A percentile compares a stretch with the other conserved stretches of the same genome.
These are phyloP conservation scores for Fraxinus sp. DNA, from an alignment of 305 asterid genomes.

Conservation along the genomic window DNA sequence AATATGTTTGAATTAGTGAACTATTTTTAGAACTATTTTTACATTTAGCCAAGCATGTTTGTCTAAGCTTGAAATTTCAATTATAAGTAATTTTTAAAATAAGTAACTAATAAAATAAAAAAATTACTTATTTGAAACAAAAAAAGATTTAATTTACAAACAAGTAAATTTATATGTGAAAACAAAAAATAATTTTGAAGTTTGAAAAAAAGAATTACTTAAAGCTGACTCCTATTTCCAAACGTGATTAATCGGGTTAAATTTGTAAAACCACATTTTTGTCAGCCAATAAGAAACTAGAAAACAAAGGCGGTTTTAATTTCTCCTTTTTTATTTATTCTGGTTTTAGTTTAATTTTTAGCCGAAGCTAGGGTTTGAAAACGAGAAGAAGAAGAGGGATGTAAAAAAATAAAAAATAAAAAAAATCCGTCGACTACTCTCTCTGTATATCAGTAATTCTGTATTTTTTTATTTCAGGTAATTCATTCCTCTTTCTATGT, in stretches of 20 bases:
- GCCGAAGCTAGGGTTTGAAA: constrained; percentile 21
- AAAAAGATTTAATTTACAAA: neutral
- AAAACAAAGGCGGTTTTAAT: constrained; percentile 3
- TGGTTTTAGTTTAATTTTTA: neutral
- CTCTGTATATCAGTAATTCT: constrained; percentile 12
- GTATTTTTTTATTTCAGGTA: neutral
- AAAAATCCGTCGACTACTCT: constrained; percentile 31
- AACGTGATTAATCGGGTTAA: neutral
- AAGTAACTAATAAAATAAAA: too few species aligned
- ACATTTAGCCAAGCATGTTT: neutral
- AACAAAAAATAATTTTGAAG: neutral
- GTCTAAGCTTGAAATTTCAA: neutral
- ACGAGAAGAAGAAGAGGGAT: neutral
- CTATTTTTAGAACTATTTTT: neutral
- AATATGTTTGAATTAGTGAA: neutral
- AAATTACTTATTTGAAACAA: neutral
- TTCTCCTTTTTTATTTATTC: neutral
- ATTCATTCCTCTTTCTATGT: neutral
- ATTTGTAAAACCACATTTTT: neutral
- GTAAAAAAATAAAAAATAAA: neutral
- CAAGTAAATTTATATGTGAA: neutral
- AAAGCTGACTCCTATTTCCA: neutral
- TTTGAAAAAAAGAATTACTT: neutral
- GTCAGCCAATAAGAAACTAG: neutral
- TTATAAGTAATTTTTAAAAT: neutral